Evolutionary conservation across 2,329 filamentous ascomycete genomes (phyloP).

Genomic region (Aplosporella prunicola): DNA sequence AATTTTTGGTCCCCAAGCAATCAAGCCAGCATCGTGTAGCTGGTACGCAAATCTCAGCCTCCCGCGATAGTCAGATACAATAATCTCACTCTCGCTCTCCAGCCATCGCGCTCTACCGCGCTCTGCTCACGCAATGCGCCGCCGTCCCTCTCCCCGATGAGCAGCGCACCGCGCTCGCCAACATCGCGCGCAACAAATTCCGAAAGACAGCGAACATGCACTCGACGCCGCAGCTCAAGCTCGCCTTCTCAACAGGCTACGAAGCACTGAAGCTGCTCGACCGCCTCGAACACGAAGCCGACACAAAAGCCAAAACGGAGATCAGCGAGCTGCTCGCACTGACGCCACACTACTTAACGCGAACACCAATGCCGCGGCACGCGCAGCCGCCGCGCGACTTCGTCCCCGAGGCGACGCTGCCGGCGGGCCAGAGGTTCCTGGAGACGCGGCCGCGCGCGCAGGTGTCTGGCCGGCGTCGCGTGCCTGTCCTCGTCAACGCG

Average conservation of each 20-base stretch:
- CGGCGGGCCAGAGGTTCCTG: slow-evolving; percentile 35
- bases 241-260: slow-evolving; percentile 55
- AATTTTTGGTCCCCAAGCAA: slow-evolving; percentile 35
- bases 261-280: background rate
- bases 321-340: slow-evolving; percentile 19
- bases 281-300: slow-evolving; percentile 28
- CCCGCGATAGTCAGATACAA: background rate
- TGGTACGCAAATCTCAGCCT: slow-evolving; percentile 23
- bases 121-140: slow-evolving; percentile 52
- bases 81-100: background rate
- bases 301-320: slow-evolving; percentile 18
- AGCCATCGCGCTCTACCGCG: slow-evolving; percentile 64
- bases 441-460: slow-evolving; percentile 40
- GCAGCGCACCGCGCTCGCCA: slow-evolving; percentile 42
- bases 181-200: slow-evolving; percentile 55
- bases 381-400: background rate
- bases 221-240: slow-evolving; percentile 50
- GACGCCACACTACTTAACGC: slow-evolving; percentile 17
- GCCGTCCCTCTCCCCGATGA: slow-evolving; percentile 45
- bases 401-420: slow-evolving; percentile 24
- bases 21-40: slow-evolving; percentile 44
- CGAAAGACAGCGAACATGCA: slow-evolving; percentile 48
- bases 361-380: background rate
- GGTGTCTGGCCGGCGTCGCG: slow-evolving; percentile 44
- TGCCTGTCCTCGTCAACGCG: slow-evolving; percentile 51